Evolutionary conservation across 345 rosid genomes (phyloP).

Genomic region (Camelina laxa): DNA sequence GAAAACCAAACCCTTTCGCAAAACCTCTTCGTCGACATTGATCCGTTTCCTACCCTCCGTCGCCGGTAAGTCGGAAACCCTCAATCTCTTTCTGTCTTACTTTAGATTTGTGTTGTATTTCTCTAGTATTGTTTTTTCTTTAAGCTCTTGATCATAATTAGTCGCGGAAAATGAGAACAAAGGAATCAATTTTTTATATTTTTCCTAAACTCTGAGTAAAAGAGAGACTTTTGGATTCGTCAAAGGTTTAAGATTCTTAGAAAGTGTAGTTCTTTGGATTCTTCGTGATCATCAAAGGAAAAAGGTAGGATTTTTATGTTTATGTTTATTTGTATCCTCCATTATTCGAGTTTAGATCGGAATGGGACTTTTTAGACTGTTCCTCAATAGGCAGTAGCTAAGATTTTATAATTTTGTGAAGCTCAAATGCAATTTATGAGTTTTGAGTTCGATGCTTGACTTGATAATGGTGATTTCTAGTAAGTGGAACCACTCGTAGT

Average conservation of each 20-base stretch:
- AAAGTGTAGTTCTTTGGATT: neutral
- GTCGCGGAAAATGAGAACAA: neutral
- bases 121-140: neutral
- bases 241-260: conserved; percentile 9
- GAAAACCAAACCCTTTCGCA: conserved; percentile 14
- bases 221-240: neutral
- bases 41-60: conserved; percentile 21
- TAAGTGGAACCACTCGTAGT: neutral
- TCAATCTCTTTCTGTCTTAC: neutral
- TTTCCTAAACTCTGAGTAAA: too few relatives aligned
- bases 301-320: neutral
- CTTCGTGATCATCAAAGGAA: conserved; percentile 1
- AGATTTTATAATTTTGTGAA: conserved; percentile 3
- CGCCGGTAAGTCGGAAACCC: conserved; percentile 21
- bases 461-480: neutral
- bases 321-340: neutral
- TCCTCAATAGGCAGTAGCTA: neutral
- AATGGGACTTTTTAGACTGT: neutral
- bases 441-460: neutral
- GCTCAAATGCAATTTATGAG: neutral
- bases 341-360: neutral
- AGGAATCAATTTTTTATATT: neutral
- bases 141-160: neutral
- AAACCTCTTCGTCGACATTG: conserved; percentile 21
- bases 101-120: neutral